These are phyloP conservation scores for Verticillium alfalfae DNA, from an alignment of 2,329 filamentous ascomycete species.

Conservation along the genomic window DNA sequence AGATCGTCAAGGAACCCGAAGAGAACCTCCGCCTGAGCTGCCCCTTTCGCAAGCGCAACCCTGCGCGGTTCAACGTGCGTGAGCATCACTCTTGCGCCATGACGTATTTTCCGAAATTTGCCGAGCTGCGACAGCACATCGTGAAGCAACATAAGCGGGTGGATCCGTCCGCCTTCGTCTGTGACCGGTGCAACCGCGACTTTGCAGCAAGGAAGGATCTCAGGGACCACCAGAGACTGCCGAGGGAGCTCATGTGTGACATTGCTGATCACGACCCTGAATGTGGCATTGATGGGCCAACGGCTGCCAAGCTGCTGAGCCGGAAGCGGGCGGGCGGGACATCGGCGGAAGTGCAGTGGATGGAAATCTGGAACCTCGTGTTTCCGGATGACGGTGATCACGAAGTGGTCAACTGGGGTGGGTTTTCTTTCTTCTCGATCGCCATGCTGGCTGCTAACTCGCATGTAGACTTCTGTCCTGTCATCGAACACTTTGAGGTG, in stretches of 20 bases:
- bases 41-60: constrained; percentile 38
- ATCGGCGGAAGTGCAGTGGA: constrained; percentile 31
- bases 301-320: constrained; percentile 31
- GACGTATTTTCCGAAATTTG: constrained; percentile 34
- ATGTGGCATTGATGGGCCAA: constrained; percentile 32
- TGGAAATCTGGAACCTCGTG: constrained; percentile 34
- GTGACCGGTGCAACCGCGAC: constrained; percentile 32
- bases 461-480: constrained; percentile 27
- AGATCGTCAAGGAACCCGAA: constrained; percentile 24
- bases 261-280: constrained; percentile 32
- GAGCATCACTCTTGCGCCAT: constrained; percentile 38
- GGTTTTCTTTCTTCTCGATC: background rate
- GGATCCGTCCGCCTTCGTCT: constrained; percentile 32
- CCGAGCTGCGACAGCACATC: constrained; percentile 32
- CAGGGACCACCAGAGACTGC: constrained; percentile 30
- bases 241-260: constrained; percentile 35
- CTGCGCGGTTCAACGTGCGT: constrained; percentile 37
- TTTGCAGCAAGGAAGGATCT: constrained; percentile 30
- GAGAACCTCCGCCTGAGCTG: constrained; percentile 34
- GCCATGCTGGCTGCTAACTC: background rate
- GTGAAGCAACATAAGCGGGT: constrained; percentile 37
- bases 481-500: constrained; percentile 35
- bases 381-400: constrained; percentile 33
- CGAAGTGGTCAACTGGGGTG: constrained; percentile 23
- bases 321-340: constrained; percentile 31